Percentiles rank a stretch among this genome's conserved stretches.
These are phyloP conservation scores for Aspergillus sp. DNA, from an alignment of 2,329 filamentous ascomycete genomes.

Conservation along the genomic window DNA sequence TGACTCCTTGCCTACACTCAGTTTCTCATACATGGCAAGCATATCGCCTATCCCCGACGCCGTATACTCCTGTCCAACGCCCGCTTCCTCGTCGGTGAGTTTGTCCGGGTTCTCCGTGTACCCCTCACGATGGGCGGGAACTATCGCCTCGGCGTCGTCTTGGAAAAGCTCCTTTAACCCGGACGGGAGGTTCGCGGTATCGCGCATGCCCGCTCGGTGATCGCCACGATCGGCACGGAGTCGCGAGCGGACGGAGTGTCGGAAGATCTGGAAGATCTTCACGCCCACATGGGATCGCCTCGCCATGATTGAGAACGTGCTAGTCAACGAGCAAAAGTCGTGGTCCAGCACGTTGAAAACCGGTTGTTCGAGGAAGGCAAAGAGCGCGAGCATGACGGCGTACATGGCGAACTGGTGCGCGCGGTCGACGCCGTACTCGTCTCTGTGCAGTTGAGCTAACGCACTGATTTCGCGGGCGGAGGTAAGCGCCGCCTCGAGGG, in stretches of 20 bases:
- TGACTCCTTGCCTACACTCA: conserved; percentile 28
- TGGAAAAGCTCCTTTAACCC: conserved; percentile 25
- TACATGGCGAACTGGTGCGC: conserved; percentile 35
- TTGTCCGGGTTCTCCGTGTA: conserved; percentile 23
- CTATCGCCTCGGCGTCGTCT: conserved; percentile 1
- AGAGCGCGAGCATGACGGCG: conserved; percentile 32
- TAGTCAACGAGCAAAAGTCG: conserved; percentile 31
- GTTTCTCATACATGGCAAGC: conserved; percentile 29
- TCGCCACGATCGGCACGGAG: not conserved
- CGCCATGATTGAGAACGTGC: conserved; percentile 31
- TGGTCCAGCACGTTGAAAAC: conserved; percentile 30
- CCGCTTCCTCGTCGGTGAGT: conserved; percentile 14
- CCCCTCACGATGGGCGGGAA: conserved; percentile 12
- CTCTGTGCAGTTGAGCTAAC: conserved; percentile 28
- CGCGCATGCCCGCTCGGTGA: conserved; percentile 9
- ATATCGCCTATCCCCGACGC: conserved; percentile 27
- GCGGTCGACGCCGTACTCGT: conserved; percentile 32
- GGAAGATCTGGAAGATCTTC: conserved; percentile 33
- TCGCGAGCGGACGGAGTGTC: conserved; percentile 27
- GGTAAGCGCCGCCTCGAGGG: conserved; percentile 19
- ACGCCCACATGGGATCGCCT: conserved; percentile 29
- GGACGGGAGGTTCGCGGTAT: conserved; percentile 19
- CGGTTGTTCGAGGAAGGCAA: conserved; percentile 27
- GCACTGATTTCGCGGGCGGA: conserved; percentile 29
- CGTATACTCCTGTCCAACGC: conserved; percentile 6